A percentile compares a stretch with the other conserved stretches of the same genome.
These are phyloP conservation scores for Candida boidinii DNA, from an alignment of 805 yeast genomes.

Conservation along the genomic window DNA sequence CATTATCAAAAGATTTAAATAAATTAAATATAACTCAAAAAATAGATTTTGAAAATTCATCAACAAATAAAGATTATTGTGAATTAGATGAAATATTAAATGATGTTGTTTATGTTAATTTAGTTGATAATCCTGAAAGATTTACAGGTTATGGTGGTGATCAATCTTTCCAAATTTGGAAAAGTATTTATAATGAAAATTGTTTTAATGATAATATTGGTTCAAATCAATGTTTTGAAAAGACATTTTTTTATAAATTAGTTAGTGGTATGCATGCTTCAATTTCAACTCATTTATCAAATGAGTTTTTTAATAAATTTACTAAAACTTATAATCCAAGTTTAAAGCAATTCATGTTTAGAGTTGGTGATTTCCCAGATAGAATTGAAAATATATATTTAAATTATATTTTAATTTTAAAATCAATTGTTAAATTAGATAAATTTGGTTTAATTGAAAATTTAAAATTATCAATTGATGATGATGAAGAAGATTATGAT, in stretches of 20 bases:
- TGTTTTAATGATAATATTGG: slow-evolving; percentile 45
- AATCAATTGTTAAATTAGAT: slow-evolving; percentile 61
- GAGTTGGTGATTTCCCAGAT: slow-evolving; percentile 88
- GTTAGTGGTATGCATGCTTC: slow-evolving; percentile 94
- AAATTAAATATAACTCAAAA: slow-evolving; percentile 27
- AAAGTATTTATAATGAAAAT: slow-evolving; percentile 84
- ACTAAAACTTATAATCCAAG: slow-evolving; percentile 83
- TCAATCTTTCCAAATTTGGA: slow-evolving; percentile 90
- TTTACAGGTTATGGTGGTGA: slow-evolving; percentile 95
- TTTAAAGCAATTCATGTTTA: slow-evolving; percentile 68
- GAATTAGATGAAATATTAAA: slow-evolving; percentile 55
- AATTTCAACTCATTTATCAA: slow-evolving; percentile 85
- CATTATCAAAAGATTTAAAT: slow-evolving; percentile 16
- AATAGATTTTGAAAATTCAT: slow-evolving; percentile 7
- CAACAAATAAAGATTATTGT: slow-evolving; percentile 43
- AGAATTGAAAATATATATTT: slow-evolving; percentile 84
- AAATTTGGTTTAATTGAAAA: slow-evolving; percentile 20
- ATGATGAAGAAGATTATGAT: no score
- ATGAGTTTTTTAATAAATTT: slow-evolving; percentile 62
- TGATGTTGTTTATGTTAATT: slow-evolving; percentile 75
- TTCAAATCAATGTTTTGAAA: slow-evolving; percentile 64
- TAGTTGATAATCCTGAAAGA: slow-evolving; percentile 86
- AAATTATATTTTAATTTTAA: slow-evolving; percentile 81
- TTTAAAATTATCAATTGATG: slow-evolving; percentile 20
- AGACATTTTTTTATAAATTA: slow-evolving; percentile 77